These are phyloP conservation scores for Herpetomonas samuelpessoai DNA, from an alignment of 208 protist genomes.

Conservation along the genomic window DNA sequence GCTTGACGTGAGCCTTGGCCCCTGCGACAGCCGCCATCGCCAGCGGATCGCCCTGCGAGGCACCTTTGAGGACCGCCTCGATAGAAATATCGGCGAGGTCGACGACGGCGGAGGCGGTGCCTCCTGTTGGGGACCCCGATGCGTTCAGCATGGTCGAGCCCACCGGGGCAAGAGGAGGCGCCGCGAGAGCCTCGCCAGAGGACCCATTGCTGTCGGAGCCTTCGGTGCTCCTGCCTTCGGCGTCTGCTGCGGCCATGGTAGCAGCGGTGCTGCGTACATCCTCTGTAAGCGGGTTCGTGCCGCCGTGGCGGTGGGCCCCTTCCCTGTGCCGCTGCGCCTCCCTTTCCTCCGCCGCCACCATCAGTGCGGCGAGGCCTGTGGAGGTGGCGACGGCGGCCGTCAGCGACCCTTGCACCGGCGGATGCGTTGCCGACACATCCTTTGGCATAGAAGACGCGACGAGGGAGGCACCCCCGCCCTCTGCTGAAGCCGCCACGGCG, in stretches of 20 bases:
- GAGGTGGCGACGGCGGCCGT: neutral
- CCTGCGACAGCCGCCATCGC: neutral
- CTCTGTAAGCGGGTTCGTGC: neutral
- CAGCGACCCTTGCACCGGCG: neutral
- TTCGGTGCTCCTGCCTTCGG: neutral
- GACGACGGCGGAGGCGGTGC: neutral
- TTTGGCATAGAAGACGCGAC: no score
- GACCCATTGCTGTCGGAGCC: neutral
- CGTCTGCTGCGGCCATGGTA: neutral
- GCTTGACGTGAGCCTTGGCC: neutral
- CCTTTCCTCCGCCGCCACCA: neutral
- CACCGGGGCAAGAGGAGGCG: neutral
- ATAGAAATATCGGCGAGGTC: neutral
- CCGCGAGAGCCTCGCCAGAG: neutral
- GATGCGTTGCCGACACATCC: neutral
- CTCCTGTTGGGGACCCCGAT: neutral
- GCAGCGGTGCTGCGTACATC: slow-evolving; percentile 1
- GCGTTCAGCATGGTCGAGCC: slow-evolving; percentile 5
- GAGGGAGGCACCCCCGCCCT: no score
- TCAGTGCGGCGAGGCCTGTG: neutral
- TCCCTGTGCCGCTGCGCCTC: neutral
- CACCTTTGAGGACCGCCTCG: neutral
- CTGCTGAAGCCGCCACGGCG: neutral
- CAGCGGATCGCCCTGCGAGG: neutral
- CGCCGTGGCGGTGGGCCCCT: neutral